phyloP scores from a whole-genome alignment of 1,284 basidiomycete species.

The Ganoderma multipileum region DNA sequence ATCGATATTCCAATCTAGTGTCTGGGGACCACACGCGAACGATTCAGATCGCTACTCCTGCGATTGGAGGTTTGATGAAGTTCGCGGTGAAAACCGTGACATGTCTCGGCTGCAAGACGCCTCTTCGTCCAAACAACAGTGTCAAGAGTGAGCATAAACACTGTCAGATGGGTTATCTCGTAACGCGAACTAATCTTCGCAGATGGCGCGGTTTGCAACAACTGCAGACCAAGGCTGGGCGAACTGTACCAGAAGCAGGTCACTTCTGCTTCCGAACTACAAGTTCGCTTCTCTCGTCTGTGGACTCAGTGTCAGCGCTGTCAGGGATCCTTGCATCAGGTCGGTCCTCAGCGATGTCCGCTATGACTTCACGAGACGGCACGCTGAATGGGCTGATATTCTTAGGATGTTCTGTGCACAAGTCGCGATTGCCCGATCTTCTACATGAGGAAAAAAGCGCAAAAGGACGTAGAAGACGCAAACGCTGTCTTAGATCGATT shows the following conservation, averaged over 20 bases:
- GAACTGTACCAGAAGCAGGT: constrained; percentile 93
- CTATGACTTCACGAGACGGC: background rate
- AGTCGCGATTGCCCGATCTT: constrained; percentile 99
- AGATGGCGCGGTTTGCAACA: constrained; percentile 94
- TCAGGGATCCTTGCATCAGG: constrained; percentile 95
- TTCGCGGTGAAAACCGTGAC: constrained; percentile 95
- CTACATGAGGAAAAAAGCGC: constrained; percentile 96
- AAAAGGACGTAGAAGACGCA: constrained; percentile 93
- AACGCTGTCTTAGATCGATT: constrained; percentile 83
- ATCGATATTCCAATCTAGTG: constrained; percentile 56
- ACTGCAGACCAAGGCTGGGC: constrained; percentile 83
- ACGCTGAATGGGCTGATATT: background rate
- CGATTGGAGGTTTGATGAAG: constrained; percentile 95
- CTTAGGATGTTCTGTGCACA: constrained; percentile 92
- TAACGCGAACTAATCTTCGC: background rate
- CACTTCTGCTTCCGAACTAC: constrained; percentile 73
- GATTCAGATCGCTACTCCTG: constrained; percentile 94
- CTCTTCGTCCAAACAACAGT: constrained; percentile 76
- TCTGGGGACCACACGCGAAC: constrained; percentile 93
- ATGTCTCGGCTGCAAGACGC: constrained; percentile 93
- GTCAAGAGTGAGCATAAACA: constrained; percentile 59
- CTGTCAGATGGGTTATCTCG: constrained; percentile 2
- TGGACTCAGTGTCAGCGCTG: constrained; percentile 98
- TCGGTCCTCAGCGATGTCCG: constrained; percentile 40
- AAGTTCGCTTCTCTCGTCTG: constrained; percentile 90